A percentile compares a stretch with the other conserved stretches of the same genome.
Evolutionary conservation across 2,329 filamentous ascomycete genomes (phyloP).

Genomic region (Fusarium pseudonygamai): DNA sequence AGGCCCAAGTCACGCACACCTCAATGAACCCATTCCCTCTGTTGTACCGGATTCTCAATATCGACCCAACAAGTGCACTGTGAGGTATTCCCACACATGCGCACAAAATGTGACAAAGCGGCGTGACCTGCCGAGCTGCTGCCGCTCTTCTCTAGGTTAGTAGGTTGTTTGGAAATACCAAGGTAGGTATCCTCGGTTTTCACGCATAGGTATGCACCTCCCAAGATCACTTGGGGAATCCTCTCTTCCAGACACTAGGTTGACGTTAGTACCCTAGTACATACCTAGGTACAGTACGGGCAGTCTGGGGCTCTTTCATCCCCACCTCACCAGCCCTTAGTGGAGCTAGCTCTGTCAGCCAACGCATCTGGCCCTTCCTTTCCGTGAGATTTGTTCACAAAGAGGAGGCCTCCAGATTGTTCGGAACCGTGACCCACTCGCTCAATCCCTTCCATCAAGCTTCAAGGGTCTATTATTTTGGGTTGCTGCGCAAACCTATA

Average conservation of each 20-base stretch:
- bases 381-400: not conserved
- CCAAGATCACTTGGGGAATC: conserved; percentile 10
- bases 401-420: conserved; percentile 31
- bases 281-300: not conserved
- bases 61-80: conserved; percentile 9
- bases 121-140: conserved; percentile 26
- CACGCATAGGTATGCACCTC: conserved; percentile 12
- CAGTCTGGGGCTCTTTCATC: conserved; percentile 3
- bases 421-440: not conserved
- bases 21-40: conserved; percentile 21
- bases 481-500: not conserved
- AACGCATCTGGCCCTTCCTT: conserved; percentile 2
- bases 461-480: not conserved
- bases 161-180: conserved; percentile 11
- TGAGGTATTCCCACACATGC: conserved; percentile 40
- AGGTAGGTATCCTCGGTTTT: not conserved
- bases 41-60: conserved; percentile 1
- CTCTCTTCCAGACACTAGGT: conserved; percentile 8
- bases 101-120: conserved; percentile 32
- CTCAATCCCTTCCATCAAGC: not conserved
- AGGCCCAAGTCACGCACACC: conserved; percentile 21
- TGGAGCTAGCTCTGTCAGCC: conserved; percentile 24
- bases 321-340: conserved; percentile 17
- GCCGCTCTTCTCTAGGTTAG: conserved; percentile 15
- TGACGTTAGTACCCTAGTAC: not conserved